A percentile compares a stretch with the other conserved stretches of the same genome.
These are phyloP conservation scores for Teunomyces funiuensis DNA, from an alignment of 805 yeast genomes.

Conservation along the genomic window DNA sequence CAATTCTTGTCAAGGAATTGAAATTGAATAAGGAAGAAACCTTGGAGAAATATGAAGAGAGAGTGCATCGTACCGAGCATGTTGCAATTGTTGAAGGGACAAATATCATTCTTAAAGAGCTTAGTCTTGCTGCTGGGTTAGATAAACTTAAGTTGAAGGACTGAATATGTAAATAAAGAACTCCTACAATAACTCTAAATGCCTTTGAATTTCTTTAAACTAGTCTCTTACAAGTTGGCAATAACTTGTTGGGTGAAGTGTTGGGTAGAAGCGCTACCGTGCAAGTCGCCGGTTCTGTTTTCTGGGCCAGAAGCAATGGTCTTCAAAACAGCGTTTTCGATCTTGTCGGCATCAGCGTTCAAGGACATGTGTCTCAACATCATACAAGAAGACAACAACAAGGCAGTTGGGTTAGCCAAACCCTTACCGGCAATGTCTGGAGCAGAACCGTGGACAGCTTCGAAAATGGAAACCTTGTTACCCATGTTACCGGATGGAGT, in stretches of 20 bases:
- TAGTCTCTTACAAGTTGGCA: conserved; percentile 53
- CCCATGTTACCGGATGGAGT: conserved; percentile 99
- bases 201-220: conserved; percentile 7
- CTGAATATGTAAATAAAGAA: not conserved
- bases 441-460: conserved; percentile 99
- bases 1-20: conserved; percentile 78
- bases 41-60: conserved; percentile 72
- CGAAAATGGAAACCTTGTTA: conserved; percentile 94
- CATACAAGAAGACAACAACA: conserved; percentile 94
- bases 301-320: conserved; percentile 95
- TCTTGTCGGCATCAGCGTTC: conserved; percentile 74
- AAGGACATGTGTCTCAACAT: conserved; percentile 99
- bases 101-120: conserved; percentile 50
- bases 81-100: conserved; percentile 93
- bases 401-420: conserved; percentile 98
- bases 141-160: conserved; percentile 3
- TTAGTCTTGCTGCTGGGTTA: conserved; percentile 13
- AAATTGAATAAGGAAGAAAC: conserved; percentile 70
- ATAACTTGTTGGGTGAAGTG: conserved; percentile 93
- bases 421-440: conserved; percentile 99
- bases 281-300: conserved; percentile 95
- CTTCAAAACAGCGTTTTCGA: conserved; percentile 81
- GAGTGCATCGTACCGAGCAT: conserved; percentile 86
- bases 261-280: conserved; percentile 85
- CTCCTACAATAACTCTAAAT: conserved; percentile 1